Conservation (phyloP, 768 basidiomycete genomes). For the Royoungia palumana region DNA sequence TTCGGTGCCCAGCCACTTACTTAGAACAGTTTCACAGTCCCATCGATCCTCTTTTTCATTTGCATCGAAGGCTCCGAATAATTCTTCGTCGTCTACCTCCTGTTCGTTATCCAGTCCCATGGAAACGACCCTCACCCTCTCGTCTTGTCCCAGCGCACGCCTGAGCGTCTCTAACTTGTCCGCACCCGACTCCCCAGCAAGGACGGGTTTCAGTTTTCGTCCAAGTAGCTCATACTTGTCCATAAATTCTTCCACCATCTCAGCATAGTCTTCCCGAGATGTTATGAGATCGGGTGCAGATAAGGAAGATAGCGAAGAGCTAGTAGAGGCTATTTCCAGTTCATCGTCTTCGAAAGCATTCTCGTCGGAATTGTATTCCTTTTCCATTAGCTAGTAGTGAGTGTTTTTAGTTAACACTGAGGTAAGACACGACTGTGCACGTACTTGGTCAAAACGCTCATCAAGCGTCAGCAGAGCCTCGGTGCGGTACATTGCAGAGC, state of each 20-base stretch:
- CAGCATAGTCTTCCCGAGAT: constrained; percentile 83
- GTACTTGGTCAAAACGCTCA: constrained; percentile 90
- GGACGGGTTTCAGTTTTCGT: constrained; percentile 75
- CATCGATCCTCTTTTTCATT: constrained; percentile 70
- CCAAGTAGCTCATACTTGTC: constrained; percentile 88
- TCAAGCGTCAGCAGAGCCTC: constrained; percentile 86
- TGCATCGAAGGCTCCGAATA: constrained; percentile 37
- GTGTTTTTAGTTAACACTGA: neutral
- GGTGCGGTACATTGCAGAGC: constrained; percentile 92
- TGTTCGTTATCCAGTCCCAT: constrained; percentile 46
- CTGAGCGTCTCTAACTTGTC: constrained; percentile 83
- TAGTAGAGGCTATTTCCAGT: constrained; percentile 39
- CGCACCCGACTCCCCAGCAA: constrained; percentile 66
- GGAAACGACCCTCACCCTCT: constrained; percentile 46
- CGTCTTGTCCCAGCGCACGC: constrained; percentile 69
- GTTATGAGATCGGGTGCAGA: constrained; percentile 74
- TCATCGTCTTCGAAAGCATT: constrained; percentile 50
- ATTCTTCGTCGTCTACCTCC: constrained; percentile 42
- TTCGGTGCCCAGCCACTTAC: constrained; percentile 44
- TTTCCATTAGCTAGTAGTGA: constrained; percentile 60
- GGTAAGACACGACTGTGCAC: constrained; percentile 15
- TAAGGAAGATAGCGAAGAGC: constrained; percentile 44
- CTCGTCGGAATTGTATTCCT: constrained; percentile 68
- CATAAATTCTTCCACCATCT: constrained; percentile 91
- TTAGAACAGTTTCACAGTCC: constrained; percentile 96